phyloP scores from a whole-genome alignment of 1,139 yeast species.

The Saccharomycopsis crataegensis region DNA sequence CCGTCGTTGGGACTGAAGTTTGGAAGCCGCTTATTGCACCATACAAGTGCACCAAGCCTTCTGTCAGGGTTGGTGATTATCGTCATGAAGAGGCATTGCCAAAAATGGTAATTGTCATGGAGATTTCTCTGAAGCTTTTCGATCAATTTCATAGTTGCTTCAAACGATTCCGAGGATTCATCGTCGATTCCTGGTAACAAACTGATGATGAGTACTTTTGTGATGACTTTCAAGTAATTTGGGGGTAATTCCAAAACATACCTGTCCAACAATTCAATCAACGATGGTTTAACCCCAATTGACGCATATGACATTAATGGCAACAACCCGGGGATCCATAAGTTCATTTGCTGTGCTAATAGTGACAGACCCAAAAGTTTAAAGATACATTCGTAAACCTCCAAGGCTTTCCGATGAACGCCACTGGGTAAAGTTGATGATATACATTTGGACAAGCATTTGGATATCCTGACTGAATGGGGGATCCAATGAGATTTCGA shows the following conservation, averaged over 20 bases:
- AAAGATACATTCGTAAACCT: constrained; percentile 67
- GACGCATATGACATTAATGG: constrained; percentile 86
- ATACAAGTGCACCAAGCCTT: constrained; percentile 74
- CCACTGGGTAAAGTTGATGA: constrained; percentile 85
- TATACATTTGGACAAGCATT: constrained; percentile 53
- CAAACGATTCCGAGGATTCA: constrained; percentile 77
- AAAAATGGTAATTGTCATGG: constrained; percentile 66
- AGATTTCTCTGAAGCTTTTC: constrained; percentile 53
- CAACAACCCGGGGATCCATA: constrained; percentile 87
- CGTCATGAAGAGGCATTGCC: constrained; percentile 76
- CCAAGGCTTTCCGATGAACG: constrained; percentile 83
- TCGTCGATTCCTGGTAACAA: constrained; percentile 87
- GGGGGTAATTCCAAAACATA: constrained; percentile 49
- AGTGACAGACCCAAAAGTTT: constrained; percentile 46
- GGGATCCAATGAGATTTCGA: constrained; percentile 45
- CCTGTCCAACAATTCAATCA: constrained; percentile 53
- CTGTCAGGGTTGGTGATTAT: constrained; percentile 74
- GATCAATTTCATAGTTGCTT: constrained; percentile 49
- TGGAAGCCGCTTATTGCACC: constrained; percentile 67
- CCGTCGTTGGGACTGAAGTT: constrained; percentile 30
- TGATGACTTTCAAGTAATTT: constrained; percentile 40
- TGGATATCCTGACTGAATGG: constrained; percentile 42
- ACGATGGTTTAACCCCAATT: constrained; percentile 74
- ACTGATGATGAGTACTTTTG: constrained; percentile 66
- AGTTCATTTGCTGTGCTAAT: constrained; percentile 43